A percentile compares a stretch with the other conserved stretches of the same genome.
These are phyloP conservation scores for Beauveria sp. DNA, from an alignment of 2,329 filamentous ascomycete species.

Conservation along the genomic window DNA sequence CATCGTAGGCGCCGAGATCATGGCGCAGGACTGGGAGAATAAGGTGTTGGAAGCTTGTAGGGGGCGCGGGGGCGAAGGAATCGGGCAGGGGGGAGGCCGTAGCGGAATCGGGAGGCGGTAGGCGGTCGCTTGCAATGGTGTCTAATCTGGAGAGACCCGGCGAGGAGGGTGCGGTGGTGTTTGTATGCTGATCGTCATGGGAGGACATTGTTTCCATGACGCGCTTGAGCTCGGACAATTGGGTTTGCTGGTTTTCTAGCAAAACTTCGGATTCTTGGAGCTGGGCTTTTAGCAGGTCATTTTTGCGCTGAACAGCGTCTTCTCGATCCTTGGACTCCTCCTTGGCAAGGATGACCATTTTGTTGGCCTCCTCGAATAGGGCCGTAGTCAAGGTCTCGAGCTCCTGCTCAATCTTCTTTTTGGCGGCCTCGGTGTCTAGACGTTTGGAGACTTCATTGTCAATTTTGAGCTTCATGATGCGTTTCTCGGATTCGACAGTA, in stretches of 20 bases:
- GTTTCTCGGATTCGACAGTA: conserved; percentile 66
- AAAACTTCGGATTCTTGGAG: conserved; percentile 80
- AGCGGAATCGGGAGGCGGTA: conserved; percentile 21
- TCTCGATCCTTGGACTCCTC: conserved; percentile 82
- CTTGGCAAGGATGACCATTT: conserved; percentile 86
- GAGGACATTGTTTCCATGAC: conserved; percentile 83
- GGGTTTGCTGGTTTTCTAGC: conserved; percentile 85
- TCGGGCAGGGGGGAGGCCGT: conserved; percentile 34
- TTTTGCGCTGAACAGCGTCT: conserved; percentile 72
- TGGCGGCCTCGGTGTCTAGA: conserved; percentile 64
- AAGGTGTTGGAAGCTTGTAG: conserved; percentile 72
- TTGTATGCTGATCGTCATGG: conserved; percentile 63
- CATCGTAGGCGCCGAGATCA: conserved; percentile 73
- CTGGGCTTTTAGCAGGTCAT: conserved; percentile 79
- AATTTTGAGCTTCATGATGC: conserved; percentile 48
- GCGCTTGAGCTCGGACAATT: conserved; percentile 80
- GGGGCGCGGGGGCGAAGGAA: conserved; percentile 45
- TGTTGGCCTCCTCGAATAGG: conserved; percentile 97
- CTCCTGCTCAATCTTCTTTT: conserved; percentile 85
- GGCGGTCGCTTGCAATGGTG: conserved; percentile 36
- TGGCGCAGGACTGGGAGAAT: conserved; percentile 76
- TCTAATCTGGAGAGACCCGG: conserved; percentile 69
- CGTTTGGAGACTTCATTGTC: conserved; percentile 60
- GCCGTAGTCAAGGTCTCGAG: conserved; percentile 83
- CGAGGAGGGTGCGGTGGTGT: conserved; percentile 72